A percentile compares a stretch with the other conserved stretches of the same genome.
Conservation (phyloP, 352 stramenopile genomes). For the Phytophthora hybrid region DNA sequence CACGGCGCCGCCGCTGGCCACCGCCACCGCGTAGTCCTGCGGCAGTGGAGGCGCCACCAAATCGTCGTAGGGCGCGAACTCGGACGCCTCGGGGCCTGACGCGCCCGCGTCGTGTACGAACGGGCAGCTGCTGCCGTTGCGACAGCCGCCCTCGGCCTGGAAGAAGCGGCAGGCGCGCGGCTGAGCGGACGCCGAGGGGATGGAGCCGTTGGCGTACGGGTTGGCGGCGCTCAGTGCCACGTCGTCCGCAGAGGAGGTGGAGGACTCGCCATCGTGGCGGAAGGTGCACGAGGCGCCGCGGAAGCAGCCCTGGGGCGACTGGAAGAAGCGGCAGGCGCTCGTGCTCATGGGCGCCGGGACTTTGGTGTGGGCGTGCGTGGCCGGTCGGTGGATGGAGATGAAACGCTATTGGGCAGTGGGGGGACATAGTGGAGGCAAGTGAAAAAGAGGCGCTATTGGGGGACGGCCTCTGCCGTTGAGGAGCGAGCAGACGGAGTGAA, state of each 20-base stretch:
- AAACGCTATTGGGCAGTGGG: constrained; percentile 3
- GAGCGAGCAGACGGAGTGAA: not conserved
- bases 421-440: constrained; percentile 2
- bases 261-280: constrained; percentile 49
- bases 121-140: constrained; percentile 68
- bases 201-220: constrained; percentile 47
- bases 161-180: constrained; percentile 67
- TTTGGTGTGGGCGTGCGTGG: too few species aligned
- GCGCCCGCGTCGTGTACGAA: constrained; percentile 50
- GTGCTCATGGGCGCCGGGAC: constrained; percentile 21
- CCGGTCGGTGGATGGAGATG: not conserved
- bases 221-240: constrained; percentile 44
- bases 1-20: constrained; percentile 34
- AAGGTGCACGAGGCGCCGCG: constrained; percentile 73
- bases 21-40: constrained; percentile 31
- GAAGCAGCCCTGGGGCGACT: constrained; percentile 75
- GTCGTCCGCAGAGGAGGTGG: constrained; percentile 2
- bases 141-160: constrained; percentile 56
- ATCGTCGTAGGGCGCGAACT: constrained; percentile 19
- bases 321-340: constrained; percentile 74
- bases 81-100: constrained; percentile 6
- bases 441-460: not conserved
- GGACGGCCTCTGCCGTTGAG: too few species aligned
- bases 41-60: constrained; percentile 20
- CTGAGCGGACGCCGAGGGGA: constrained; percentile 9